phyloP scores from a whole-genome alignment of 495 filamentous ascomycete genomes.

The Parathielavia hyrcaniae region DNA sequence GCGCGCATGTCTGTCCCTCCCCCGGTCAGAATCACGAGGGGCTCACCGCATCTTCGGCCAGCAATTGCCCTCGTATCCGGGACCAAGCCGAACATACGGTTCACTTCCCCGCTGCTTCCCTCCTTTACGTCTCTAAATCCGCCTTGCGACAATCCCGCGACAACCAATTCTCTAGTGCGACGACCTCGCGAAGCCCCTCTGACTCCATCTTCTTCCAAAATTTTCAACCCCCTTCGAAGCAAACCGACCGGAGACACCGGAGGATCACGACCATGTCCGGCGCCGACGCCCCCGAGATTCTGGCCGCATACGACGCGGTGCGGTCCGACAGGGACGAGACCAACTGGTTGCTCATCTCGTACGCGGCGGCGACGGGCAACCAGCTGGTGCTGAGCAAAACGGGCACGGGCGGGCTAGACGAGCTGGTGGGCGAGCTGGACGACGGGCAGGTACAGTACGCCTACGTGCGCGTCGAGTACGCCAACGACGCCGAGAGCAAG shows the following conservation, averaged over 20 bases:
- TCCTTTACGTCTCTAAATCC: too few species aligned
- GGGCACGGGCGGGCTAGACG: conserved; percentile 46
- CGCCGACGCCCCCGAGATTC: conserved; percentile 42
- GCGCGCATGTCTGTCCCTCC: background rate
- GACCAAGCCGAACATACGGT: background rate
- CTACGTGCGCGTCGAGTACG: conserved; percentile 54
- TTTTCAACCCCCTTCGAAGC: background rate
- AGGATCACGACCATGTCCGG: conserved; percentile 36
- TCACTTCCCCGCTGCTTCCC: background rate
- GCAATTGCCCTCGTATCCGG: background rate
- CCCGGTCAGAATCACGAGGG: background rate
- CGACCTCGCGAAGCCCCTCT: too few species aligned
- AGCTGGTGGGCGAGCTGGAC: conserved; percentile 43
- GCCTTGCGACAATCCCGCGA: background rate
- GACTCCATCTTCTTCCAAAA: too few species aligned
- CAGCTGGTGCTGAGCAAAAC: conserved; percentile 43
- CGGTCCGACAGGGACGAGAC: conserved; percentile 51
- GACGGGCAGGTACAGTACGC: conserved; percentile 49
- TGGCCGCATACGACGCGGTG: conserved; percentile 45
- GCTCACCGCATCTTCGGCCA: conserved; percentile 2
- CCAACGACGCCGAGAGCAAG: conserved; percentile 53
- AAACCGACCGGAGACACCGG: background rate
- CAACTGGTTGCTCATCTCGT: conserved; percentile 54
- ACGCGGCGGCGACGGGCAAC: conserved; percentile 43
- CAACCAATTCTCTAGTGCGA: too few species aligned